These are phyloP conservation scores for Earliella scabrosa DNA, from an alignment of 1,284 basidiomycete species.

Conservation along the genomic window DNA sequence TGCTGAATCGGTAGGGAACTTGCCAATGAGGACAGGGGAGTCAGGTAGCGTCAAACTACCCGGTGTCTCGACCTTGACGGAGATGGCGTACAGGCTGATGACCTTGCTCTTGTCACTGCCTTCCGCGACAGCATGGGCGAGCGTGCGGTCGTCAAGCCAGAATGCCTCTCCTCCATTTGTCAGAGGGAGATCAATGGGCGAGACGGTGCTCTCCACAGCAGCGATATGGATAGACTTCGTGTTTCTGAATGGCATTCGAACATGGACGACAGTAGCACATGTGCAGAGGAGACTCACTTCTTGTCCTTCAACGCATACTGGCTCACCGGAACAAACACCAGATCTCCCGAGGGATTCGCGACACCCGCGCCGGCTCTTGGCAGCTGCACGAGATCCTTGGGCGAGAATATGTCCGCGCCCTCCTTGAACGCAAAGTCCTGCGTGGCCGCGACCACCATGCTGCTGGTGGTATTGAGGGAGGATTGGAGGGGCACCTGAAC, in stretches of 20 bases:
- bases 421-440: constrained; percentile 59
- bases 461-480: constrained; percentile 23
- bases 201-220: constrained; percentile 52
- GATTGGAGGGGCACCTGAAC: constrained; percentile 52
- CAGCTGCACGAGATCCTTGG: constrained; percentile 74
- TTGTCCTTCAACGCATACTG: constrained; percentile 72
- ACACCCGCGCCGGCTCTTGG: constrained; percentile 71
- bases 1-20: constrained; percentile 68
- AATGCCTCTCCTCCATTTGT: constrained; percentile 72
- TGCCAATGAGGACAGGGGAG: constrained; percentile 39
- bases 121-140: constrained; percentile 66
- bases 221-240: constrained; percentile 69
- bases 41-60: constrained; percentile 36
- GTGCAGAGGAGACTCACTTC: constrained; percentile 58
- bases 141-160: constrained; percentile 72
- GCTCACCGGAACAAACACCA: constrained; percentile 70
- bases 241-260: constrained; percentile 50
- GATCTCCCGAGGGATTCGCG: constrained; percentile 66
- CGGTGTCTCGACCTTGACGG: constrained; percentile 46
- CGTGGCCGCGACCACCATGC: no score
- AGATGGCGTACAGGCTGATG: constrained; percentile 62
- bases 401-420: constrained; percentile 63
- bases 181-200: constrained; percentile 57
- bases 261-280: neutral
- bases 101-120: constrained; percentile 49